A percentile compares a stretch with the other conserved stretches of the same genome.
Conservation (phyloP, 768 basidiomycete genomes). For the Kwoniella sp. region DNA sequence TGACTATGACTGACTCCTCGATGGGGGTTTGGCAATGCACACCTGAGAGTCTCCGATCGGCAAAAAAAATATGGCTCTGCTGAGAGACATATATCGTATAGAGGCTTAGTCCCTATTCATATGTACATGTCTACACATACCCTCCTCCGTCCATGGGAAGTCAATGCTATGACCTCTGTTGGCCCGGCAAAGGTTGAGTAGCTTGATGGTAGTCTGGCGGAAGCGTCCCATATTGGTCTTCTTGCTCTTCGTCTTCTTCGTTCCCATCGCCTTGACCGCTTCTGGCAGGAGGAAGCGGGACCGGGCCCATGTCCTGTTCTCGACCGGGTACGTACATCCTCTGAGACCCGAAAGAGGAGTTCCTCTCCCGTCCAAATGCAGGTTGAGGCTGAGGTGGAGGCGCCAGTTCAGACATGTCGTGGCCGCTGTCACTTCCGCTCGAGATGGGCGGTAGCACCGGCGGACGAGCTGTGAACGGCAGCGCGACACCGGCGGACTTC, state of each 20-base stretch:
- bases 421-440: too few relatives aligned
- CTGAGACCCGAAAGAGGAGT: neutral
- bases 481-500: neutral
- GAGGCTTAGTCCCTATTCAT: too few relatives aligned
- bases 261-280: conserved; percentile 4
- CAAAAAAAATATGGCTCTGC: too few relatives aligned
- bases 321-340: conserved; percentile 26
- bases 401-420: too few relatives aligned
- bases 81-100: too few relatives aligned
- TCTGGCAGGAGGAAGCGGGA: conserved; percentile 4
- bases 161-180: neutral
- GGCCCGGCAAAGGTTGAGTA: conserved; percentile 29
- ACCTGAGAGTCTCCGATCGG: too few relatives aligned
- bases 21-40: too few relatives aligned
- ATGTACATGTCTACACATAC: too few relatives aligned
- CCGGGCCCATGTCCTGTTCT: conserved; percentile 27
- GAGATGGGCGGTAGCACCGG: neutral
- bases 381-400: neutral
- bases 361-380: neutral
- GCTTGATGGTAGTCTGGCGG: conserved; percentile 32
- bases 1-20: too few relatives aligned
- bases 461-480: conserved; percentile 5
- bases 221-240: conserved; percentile 1
- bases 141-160: too few relatives aligned
- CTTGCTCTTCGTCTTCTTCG: conserved; percentile 1